Conservation (phyloP, 2,329 filamentous ascomycete species). For the Fusarium duplospermum region DNA sequence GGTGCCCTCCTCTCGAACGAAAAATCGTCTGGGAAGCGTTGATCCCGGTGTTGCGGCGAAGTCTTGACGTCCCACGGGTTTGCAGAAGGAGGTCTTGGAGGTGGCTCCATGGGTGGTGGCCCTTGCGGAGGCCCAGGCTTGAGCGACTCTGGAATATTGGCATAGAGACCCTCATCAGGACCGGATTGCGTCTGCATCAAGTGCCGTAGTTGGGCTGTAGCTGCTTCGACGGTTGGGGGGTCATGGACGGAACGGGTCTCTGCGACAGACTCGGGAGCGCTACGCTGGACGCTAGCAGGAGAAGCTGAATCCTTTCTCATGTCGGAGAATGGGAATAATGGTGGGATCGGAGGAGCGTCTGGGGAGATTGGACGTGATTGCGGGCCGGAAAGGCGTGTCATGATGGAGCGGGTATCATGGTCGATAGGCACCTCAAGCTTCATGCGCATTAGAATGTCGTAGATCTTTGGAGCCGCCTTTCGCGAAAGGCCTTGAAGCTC, state of each 20-base stretch:
- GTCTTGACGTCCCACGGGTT: constrained; percentile 57
- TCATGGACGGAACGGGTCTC: constrained; percentile 27
- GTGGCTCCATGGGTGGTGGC: constrained; percentile 37
- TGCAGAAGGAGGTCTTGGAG: constrained; percentile 52
- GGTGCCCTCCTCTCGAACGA: constrained; percentile 42
- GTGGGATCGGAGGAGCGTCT: constrained; percentile 39
- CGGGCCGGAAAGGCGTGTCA: constrained; percentile 41
- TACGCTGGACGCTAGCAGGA: constrained; percentile 9
- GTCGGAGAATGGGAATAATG: constrained; percentile 34
- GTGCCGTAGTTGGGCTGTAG: constrained; percentile 45
- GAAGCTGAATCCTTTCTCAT: constrained; percentile 15
- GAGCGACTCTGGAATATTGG: constrained; percentile 14
- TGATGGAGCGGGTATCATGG: constrained; percentile 43
- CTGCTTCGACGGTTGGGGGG: constrained; percentile 44
- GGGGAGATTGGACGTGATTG: constrained; percentile 46
- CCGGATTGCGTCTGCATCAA: constrained; percentile 45
- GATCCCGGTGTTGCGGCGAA: constrained; percentile 35
- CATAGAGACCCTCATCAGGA: constrained; percentile 41
- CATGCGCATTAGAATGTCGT: constrained; percentile 65
- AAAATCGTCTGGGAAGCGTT: constrained; percentile 34
- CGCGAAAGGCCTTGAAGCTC: constrained; percentile 61
- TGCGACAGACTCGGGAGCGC: constrained; percentile 14
- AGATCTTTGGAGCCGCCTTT: constrained; percentile 60
- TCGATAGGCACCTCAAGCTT: constrained; percentile 56
- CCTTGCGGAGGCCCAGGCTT: constrained; percentile 18